These are phyloP conservation scores for Didymella sp. DNA, from an alignment of 2,329 filamentous ascomycete species.

Conservation along the genomic window DNA sequence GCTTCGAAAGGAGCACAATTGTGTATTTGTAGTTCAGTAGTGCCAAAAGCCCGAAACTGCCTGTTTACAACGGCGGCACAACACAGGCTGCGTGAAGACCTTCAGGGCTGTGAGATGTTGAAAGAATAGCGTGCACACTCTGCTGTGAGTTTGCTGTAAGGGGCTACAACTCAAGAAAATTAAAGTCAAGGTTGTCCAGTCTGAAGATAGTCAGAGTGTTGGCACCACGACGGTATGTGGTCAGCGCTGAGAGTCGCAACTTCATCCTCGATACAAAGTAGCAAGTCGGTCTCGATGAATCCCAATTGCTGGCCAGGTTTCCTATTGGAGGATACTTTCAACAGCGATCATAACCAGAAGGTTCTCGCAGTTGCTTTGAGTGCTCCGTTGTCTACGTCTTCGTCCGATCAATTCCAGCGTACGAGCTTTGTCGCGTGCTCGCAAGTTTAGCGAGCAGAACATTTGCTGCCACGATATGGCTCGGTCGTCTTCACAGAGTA, in stretches of 20 bases:
- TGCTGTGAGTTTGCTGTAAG: too few relatives aligned
- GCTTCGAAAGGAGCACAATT: too few relatives aligned
- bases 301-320: conserved; percentile 20
- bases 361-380: conserved; percentile 43
- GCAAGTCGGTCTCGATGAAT: conserved; percentile 26
- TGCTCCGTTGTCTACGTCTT: conserved; percentile 27
- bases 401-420: not conserved
- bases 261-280: conserved; percentile 23
- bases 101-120: too few relatives aligned
- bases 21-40: too few relatives aligned
- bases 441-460: not conserved
- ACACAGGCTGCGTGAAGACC: too few relatives aligned
- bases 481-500: not conserved
- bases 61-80: too few relatives aligned
- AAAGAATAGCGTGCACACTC: too few relatives aligned
- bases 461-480: not conserved
- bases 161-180: too few relatives aligned
- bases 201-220: too few relatives aligned
- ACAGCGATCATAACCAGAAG: conserved; percentile 37
- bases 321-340: conserved; percentile 41
- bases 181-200: too few relatives aligned
- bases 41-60: too few relatives aligned
- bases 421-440: not conserved
- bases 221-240: too few relatives aligned
- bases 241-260: conserved; percentile 24